Conservation (phyloP, 192 early-diverging fungal genomes). For the Linnemannia exigua region DNA sequence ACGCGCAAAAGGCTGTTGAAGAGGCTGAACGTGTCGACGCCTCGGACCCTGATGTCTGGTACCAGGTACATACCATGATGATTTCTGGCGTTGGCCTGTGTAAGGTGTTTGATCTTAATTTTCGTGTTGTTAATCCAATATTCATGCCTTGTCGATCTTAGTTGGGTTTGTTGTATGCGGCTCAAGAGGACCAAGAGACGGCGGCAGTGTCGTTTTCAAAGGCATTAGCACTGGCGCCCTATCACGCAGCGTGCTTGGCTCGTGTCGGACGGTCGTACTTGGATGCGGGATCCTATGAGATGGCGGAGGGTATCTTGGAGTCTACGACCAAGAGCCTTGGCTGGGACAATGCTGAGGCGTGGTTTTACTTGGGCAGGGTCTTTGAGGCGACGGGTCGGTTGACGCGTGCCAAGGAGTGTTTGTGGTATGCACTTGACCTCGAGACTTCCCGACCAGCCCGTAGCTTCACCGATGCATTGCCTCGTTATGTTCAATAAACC, state of each 20-base stretch:
- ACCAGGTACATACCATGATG: constrained; percentile 45
- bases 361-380: constrained; percentile 68
- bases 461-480: constrained; percentile 58
- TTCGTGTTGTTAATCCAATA: background rate
- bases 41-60: constrained; percentile 68
- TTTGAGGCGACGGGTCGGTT: constrained; percentile 59
- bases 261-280: constrained; percentile 64
- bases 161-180: constrained; percentile 58
- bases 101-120: background rate
- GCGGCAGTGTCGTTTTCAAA: constrained; percentile 66
- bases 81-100: background rate
- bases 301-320: constrained; percentile 69
- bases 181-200: constrained; percentile 51
- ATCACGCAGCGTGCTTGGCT: constrained; percentile 58
- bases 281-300: constrained; percentile 57
- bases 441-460: constrained; percentile 67
- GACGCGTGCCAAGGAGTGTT: constrained; percentile 66
- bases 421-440: constrained; percentile 73
- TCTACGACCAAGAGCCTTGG: constrained; percentile 64
- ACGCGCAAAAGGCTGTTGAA: constrained; percentile 68
- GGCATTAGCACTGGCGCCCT: constrained; percentile 59
- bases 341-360: constrained; percentile 76
- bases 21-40: constrained; percentile 68
- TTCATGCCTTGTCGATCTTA: background rate
- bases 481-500: constrained; percentile 23